A percentile compares a stretch with the other conserved stretches of the same genome.
These are phyloP conservation scores for Mycena leptocephala DNA, from an alignment of 768 basidiomycete species.

Conservation along the genomic window DNA sequence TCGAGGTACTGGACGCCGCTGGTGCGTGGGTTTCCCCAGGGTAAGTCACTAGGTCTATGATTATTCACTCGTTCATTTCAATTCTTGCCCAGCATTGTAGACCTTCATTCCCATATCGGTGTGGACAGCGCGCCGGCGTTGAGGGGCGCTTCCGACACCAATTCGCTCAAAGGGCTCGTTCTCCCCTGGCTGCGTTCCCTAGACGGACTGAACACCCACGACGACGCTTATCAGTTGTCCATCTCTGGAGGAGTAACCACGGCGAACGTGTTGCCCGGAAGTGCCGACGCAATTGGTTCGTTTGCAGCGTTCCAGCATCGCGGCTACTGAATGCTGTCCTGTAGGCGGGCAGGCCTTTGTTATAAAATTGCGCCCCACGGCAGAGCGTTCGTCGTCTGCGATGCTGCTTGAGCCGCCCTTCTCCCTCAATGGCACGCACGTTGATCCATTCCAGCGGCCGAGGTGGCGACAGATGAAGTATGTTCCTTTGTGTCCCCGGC, in stretches of 20 bases:
- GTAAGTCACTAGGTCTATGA: too few species aligned
- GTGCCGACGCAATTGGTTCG: conserved; percentile 72
- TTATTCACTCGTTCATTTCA: too few species aligned
- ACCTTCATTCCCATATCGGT: conserved; percentile 73
- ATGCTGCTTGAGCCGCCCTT: conserved; percentile 85
- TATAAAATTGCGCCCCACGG: conserved; percentile 82
- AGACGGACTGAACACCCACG: conserved; percentile 87
- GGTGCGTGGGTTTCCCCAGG: conserved; percentile 81
- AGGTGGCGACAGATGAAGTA: conserved; percentile 87
- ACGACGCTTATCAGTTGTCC: conserved; percentile 69
- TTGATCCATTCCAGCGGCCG: conserved; percentile 47
- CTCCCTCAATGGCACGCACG: conserved; percentile 58
- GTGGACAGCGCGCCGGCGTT: conserved; percentile 55
- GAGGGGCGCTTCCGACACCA: conserved; percentile 66
- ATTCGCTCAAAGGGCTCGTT: conserved; percentile 68
- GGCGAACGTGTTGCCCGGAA: conserved; percentile 81
- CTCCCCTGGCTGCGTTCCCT: conserved; percentile 80
- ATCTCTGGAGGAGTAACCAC: conserved; percentile 86
- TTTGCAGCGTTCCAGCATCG: background rate
- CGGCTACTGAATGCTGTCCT: background rate
- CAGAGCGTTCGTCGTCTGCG: conserved; percentile 77
- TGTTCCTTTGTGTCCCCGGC: conserved; percentile 23
- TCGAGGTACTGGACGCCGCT: conserved; percentile 67
- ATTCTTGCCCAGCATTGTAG: conserved; percentile 62
- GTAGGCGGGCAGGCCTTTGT: conserved; percentile 79